These are phyloP conservation scores for Candida taoyuanica DNA, from an alignment of 805 yeast species.

Conservation along the genomic window DNA sequence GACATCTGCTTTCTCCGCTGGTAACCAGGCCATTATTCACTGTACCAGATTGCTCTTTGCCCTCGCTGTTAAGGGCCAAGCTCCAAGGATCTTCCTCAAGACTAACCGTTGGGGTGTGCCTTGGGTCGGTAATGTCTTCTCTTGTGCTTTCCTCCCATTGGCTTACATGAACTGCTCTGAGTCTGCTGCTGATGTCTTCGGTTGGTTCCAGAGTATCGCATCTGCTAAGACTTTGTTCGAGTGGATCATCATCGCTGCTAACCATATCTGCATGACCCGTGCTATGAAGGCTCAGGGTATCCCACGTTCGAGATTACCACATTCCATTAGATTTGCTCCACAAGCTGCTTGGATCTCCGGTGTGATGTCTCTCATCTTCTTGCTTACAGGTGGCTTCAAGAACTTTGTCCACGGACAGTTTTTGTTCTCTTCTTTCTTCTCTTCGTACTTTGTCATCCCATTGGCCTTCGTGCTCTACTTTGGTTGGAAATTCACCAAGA, in stretches of 20 bases:
- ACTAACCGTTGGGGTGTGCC: slow-evolving; percentile 34
- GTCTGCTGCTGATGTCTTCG: slow-evolving; percentile 30
- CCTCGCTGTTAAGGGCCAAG: slow-evolving; percentile 34
- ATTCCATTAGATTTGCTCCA: slow-evolving; percentile 16
- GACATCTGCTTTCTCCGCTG: slow-evolving; percentile 38
- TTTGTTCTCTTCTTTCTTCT: slow-evolving; percentile 13
- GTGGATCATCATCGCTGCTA: slow-evolving; percentile 31
- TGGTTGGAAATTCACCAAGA: slow-evolving; percentile 32
- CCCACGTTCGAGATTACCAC: slow-evolving; percentile 21
- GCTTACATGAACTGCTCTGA: slow-evolving; percentile 31
- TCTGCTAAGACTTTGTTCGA: slow-evolving; percentile 30
- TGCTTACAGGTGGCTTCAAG: slow-evolving; percentile 34
- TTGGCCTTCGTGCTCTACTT: slow-evolving; percentile 28
- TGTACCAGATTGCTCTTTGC: slow-evolving; percentile 34
- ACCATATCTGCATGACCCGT: slow-evolving; percentile 30
- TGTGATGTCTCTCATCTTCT: slow-evolving; percentile 23
- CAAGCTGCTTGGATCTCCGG: slow-evolving; percentile 32
- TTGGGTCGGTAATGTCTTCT: slow-evolving; percentile 26
- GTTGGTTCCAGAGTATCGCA: slow-evolving; percentile 33
- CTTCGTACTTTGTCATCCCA: slow-evolving; percentile 25
- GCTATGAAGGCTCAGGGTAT: slow-evolving; percentile 38
- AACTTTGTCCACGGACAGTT: slow-evolving; percentile 33
- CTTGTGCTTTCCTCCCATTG: slow-evolving; percentile 33
- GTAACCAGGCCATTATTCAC: slow-evolving; percentile 29
- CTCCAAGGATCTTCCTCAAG: slow-evolving; percentile 33